Evolutionary conservation across 73 alveolate genomes (phyloP).

Genomic region (Diophrys sp.): DNA sequence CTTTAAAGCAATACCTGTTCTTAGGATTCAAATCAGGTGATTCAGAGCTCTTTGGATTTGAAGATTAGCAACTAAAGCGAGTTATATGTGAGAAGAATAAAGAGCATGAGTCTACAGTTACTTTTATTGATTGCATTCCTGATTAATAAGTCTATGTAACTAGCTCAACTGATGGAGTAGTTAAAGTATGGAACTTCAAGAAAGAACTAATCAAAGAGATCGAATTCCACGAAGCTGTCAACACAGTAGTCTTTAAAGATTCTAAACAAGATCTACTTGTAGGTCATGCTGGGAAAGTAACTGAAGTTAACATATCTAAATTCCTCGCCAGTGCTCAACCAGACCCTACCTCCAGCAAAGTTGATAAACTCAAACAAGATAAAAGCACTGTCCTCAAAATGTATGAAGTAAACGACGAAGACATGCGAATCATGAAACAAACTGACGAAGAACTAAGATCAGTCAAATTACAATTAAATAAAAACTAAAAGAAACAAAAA

Average conservation of each 20-base stretch:
- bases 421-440: neutral
- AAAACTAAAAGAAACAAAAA: too few relatives aligned
- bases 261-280: constrained; percentile 38
- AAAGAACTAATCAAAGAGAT: constrained; percentile 56
- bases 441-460: neutral
- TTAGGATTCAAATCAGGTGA: constrained; percentile 50
- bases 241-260: constrained; percentile 47
- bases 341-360: too few relatives aligned
- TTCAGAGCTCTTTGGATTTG: constrained; percentile 52
- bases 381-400: neutral
- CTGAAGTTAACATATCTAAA: neutral
- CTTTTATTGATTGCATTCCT: constrained; percentile 13
- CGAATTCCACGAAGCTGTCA: constrained; percentile 56
- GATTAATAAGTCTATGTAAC: constrained; percentile 34
- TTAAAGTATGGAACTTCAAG: constrained; percentile 55
- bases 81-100: constrained; percentile 31
- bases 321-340: neutral
- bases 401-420: neutral
- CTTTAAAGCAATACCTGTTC: constrained; percentile 5
- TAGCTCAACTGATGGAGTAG: constrained; percentile 47
- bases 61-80: constrained; percentile 34
- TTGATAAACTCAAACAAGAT: neutral
- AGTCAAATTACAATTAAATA: neutral
- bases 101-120: constrained; percentile 46
- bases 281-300: constrained; percentile 58